Base-by-base conservation (phyloP, 2,329 filamentous ascomycete genomes). In the Diatrype stigma region DNA sequence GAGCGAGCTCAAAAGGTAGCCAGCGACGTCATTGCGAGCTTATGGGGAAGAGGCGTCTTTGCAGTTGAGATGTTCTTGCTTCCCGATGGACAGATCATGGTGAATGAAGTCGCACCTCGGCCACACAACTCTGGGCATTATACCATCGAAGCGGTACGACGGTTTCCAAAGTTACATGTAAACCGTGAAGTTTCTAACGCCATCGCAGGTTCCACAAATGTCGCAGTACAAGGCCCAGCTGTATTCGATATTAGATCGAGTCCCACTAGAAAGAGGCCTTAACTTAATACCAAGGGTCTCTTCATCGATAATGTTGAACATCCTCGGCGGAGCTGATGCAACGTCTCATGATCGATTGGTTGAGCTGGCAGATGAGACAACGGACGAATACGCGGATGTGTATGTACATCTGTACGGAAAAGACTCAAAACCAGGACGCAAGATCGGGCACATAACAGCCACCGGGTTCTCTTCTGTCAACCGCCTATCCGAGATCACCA, bases 11-110 rank as follows among this genome's bases (percentile, higher is more conserved):
- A 90, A 64, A 79, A 85, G 40, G 77, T 96, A 0, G 94, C 92
- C 0, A 82, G 84, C 59, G 84, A 87, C 51, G 92, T 94, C 11
- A 84, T 96, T 21, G 79, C 81, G 40, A 86, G 83, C 47, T 87
- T 99, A 49, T 85, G 85, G 74, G 94, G 94, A 47, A 87, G 94
- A 55, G 94, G 94, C 56, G 89, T 96, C 30, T 99, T 96, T 69
- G 94, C 93, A 1, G 93, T 97, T 0, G 94, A 99, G 72, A 89
- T 97, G 84, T 99, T 99, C 71, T 72, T 97, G 3, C 80, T 92
- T 11, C 73, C 84, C 46, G 84, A 94, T 61, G 83, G 84, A 73
- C 74, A 75, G 1, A 77, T 96, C 2, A 72, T 95, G 51, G 80
- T 96, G 60, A 96, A 96, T 69, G 91, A 96, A 71, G 60, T 65